These are phyloP conservation scores for Piper longum DNA, from an alignment of 164 flowering plant genomes.

Conservation along the genomic window DNA sequence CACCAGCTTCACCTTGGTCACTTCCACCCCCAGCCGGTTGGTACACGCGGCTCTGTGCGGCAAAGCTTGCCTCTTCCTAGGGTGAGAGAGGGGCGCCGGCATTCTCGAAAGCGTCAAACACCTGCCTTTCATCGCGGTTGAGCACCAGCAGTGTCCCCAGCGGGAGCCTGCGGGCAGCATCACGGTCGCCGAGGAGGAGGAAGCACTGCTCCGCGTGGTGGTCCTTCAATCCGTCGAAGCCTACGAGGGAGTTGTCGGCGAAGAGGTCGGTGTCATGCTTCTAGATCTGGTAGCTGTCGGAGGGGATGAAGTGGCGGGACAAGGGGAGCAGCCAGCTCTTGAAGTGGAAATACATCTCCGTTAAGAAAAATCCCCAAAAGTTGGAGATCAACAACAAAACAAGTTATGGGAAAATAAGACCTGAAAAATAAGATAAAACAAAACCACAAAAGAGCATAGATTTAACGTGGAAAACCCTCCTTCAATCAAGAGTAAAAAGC, in stretches of 20 bases:
- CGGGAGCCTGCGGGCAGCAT: constrained; percentile 21
- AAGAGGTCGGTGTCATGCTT: constrained; percentile 78
- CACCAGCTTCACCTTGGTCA: constrained; percentile 65
- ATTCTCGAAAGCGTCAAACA: constrained; percentile 71
- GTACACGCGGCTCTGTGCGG: constrained; percentile 60
- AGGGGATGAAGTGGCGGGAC: no score
- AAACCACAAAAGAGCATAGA: no score
- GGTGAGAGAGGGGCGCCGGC: constrained; percentile 68
- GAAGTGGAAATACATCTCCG: constrained; percentile 89
- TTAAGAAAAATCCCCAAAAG: no score
- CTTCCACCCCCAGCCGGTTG: constrained; percentile 83
- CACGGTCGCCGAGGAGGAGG: constrained; percentile 70
- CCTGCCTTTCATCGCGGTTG: constrained; percentile 48
- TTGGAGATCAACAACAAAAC: no score
- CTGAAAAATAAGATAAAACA: no score
- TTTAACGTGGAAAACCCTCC: no score
- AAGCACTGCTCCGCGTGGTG: constrained; percentile 87
- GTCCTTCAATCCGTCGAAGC: constrained; percentile 85
- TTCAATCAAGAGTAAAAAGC: no score
- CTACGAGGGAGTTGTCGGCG: constrained; percentile 80
- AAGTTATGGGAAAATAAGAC: no score
- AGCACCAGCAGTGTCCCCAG: constrained; percentile 55
- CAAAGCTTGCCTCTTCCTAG: constrained; percentile 46
- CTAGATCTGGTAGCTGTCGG: constrained; percentile 92
- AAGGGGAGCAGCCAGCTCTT: constrained; percentile 92